Base-by-base conservation (phyloP, 495 filamentous ascomycete species). In the Talaromyces adpressus region DNA sequence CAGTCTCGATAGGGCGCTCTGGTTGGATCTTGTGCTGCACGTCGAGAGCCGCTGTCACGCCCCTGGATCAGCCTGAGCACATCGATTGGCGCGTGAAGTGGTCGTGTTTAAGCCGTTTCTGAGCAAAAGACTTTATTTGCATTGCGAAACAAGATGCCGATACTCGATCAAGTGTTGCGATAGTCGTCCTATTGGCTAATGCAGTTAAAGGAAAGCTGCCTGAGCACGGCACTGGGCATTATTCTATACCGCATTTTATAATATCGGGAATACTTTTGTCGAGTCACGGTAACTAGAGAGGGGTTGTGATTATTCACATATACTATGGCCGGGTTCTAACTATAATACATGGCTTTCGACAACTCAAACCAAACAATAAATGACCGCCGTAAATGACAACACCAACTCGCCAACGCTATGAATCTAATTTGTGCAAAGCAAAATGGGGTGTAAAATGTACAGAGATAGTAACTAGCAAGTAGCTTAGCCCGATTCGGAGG, bases 401-500 rank as follows among this genome's bases (percentile, higher is more conserved):
- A 58, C 32, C n/a, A 59, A 64, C 62, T 64, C 56, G 62, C 62
- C 62, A 52, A 32, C 62, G 62, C 52, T 58, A 64, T 58, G 62
- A 27, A 39, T 63, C 61, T 45, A 57, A 41, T 57, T 47, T 41
- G 34, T 58, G 51, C 34, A 63, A 63, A 41, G 7, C 27, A 63
- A 20, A 57, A 57, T 27, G 32, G 22, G 34, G 51, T 41, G 52
- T 23, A 39, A 41, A 22, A 49, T 18, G n/a, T 25, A 20, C 57
- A 57, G n/a, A 57, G 36, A 36, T 47, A 22, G 20, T 22, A 2
- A 34, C 18, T 20, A 20, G 29, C 6, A 2, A 41, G 16, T n/a
- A 49, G 34, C 16, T 58, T 57, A 57, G 18, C 52, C 18, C 9
- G 83, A 85, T 52, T 79, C 82, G 29, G 84, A 87, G 29, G 81